Base-by-base conservation (phyloP, 495 filamentous ascomycete genomes). In the Lasiosphaeria miniovina region DNA sequence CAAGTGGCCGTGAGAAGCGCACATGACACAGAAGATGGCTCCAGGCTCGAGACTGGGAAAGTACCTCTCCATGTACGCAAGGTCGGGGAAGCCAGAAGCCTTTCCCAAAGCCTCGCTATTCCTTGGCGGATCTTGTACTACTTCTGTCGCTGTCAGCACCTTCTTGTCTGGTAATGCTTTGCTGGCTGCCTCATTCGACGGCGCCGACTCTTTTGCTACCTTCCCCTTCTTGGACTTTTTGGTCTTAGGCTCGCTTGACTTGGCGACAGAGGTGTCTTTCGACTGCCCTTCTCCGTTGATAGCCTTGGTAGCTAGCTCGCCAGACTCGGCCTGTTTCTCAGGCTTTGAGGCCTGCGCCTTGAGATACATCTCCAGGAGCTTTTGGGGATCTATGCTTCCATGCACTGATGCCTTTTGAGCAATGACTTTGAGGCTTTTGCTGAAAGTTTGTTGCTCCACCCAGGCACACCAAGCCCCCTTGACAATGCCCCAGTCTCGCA, bases 21-120 rank as follows among this genome's bases (percentile, higher is more conserved):
- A 80, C 53, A 60, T 60, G 41, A 76, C 50, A 57, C 78, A 80
- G 54, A 72, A 70, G 1, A 65, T 52, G 10, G 68, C 64, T 48
- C 69, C 58, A 3, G 65, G 51, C 6, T 64, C 64, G 51, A 71
- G 38, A 4, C 72, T 67, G 5, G 76, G 72, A 49, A 78, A 80
- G 61, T 80, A 80, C 50, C 32, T 67, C 9, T 57, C 55, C 12
- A 65, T 73, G 48, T 67, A 68, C 4, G 52, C 57, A 5, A n/a
- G 43, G 15, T 46, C 12, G 24, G 24, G 24, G 24, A 24, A 24
- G 24, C 24, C 24, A 24, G 24, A 24, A 24, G 24, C 24, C 24
- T 24, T 24, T 24, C 24, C 24, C 24, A 24, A 2, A 24, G 24
- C 24, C 24, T 24, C 24, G 24, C 24, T 24, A 24, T 24, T 24